phyloP scores from a whole-genome alignment of 2,329 filamentous ascomycete genomes.

The Ophiostoma piceae region DNA sequence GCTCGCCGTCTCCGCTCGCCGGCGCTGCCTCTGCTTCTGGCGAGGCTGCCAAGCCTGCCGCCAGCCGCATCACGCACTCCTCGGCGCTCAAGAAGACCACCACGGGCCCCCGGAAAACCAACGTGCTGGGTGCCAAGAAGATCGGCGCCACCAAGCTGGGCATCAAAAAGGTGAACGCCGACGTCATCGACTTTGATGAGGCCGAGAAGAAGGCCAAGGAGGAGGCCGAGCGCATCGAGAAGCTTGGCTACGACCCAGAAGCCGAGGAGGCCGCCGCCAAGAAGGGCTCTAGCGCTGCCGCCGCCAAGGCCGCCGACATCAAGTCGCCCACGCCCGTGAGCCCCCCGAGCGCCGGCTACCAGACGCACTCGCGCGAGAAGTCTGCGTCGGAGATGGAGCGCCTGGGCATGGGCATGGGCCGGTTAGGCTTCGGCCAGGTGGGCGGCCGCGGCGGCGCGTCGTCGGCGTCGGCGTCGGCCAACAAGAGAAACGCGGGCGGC shows the following conservation, averaged over 20 bases:
- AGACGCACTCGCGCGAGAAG: constrained; percentile 51
- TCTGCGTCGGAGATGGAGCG: constrained; percentile 77
- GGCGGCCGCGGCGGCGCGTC: constrained; percentile 46
- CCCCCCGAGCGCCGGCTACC: constrained; percentile 58
- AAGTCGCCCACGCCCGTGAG: constrained; percentile 70
- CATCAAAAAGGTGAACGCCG: constrained; percentile 79
- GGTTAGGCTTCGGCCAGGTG: constrained; percentile 84
- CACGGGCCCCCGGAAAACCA: constrained; percentile 68
- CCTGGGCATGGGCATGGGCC: constrained; percentile 79
- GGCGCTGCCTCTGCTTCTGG: constrained; percentile 41
- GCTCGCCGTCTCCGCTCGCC: constrained; percentile 76
- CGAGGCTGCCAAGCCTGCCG: constrained; percentile 50
- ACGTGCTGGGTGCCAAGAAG: constrained; percentile 83
- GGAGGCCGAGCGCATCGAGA: constrained; percentile 91
- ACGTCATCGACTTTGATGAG: constrained; percentile 91
- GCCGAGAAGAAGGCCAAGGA: constrained; percentile 96
- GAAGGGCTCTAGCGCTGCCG: constrained; percentile 34
- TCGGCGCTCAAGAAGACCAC: constrained; percentile 75
- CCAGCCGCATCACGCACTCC: constrained; percentile 70
- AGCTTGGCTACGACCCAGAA: constrained; percentile 90
- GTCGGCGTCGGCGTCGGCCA: constrained; percentile 33
- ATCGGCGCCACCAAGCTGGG: constrained; percentile 63
- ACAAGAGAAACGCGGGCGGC: constrained; percentile 68
- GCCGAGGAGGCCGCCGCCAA: constrained; percentile 60
- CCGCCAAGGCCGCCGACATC: constrained; percentile 38